These are phyloP conservation scores for Fraxinus sp. DNA, from an alignment of 305 asterid genomes.

Conservation along the genomic window DNA sequence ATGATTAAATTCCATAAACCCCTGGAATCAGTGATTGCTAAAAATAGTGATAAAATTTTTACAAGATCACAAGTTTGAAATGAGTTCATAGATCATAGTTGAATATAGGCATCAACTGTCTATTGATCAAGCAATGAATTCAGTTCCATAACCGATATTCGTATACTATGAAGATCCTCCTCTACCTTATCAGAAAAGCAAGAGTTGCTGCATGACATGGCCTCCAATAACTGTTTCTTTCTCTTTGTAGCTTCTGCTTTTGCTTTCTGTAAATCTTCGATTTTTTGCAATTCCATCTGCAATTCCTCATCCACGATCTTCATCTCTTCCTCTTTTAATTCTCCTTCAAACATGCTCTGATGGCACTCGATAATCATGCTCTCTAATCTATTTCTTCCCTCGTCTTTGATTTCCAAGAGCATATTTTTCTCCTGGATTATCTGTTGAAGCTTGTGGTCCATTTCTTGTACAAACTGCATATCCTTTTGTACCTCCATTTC, in stretches of 20 bases:
- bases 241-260: slow-evolving; percentile 43
- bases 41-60: neutral
- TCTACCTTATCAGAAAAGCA: slow-evolving; percentile 57
- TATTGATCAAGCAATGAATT: slow-evolving; percentile 42
- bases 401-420: slow-evolving; percentile 52
- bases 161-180: slow-evolving; percentile 53
- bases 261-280: slow-evolving; percentile 39
- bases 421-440: slow-evolving; percentile 52
- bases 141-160: slow-evolving; percentile 51
- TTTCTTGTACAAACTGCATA: slow-evolving; percentile 38
- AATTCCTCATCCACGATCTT: slow-evolving; percentile 57
- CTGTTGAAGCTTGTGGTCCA: slow-evolving; percentile 46
- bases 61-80: neutral
- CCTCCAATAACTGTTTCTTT: slow-evolving; percentile 47
- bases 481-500: slow-evolving; percentile 48
- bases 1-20: neutral
- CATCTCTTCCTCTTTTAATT: slow-evolving; percentile 61
- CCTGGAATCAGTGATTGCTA: neutral
- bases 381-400: slow-evolving; percentile 53
- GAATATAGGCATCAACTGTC: slow-evolving; percentile 19
- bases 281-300: slow-evolving; percentile 26
- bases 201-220: slow-evolving; percentile 40
- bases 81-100: slow-evolving; percentile 6
- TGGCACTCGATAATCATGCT: slow-evolving; percentile 59
- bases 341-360: slow-evolving; percentile 59